A percentile compares a stretch with the other conserved stretches of the same genome.
phyloP scores from a whole-genome alignment of 129 eudicot species.

The Flaveria ramosissima region DNA sequence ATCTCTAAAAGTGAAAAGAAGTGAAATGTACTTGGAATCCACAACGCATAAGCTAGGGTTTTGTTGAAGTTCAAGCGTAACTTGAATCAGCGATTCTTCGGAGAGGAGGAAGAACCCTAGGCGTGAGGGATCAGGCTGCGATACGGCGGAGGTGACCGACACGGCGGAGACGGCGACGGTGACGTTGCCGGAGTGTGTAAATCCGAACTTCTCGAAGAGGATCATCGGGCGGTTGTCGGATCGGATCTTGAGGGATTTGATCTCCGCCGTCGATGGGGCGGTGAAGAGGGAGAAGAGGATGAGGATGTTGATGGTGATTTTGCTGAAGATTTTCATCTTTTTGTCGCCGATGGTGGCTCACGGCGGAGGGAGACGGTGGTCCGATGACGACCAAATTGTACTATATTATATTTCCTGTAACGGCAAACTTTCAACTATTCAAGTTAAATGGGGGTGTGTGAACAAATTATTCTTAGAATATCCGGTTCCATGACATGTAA shows the following conservation, averaged over 20 bases:
- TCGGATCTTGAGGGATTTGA: conserved; percentile 35
- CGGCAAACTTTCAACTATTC: too few species aligned
- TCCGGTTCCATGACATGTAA: too few species aligned
- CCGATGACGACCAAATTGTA: background rate
- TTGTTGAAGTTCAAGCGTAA: conserved; percentile 34
- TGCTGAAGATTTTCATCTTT: background rate
- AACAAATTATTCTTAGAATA: too few species aligned
- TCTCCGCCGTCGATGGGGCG: conserved; percentile 40
- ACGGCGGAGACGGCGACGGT: conserved; percentile 44
- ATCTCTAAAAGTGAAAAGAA: conserved; percentile 46
- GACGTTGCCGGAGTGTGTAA: conserved; percentile 43
- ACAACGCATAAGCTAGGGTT: conserved; percentile 42
- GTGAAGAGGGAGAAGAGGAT: conserved; percentile 14
- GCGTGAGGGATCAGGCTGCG: conserved; percentile 39
- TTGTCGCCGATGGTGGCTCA: background rate
- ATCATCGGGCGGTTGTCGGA: conserved; percentile 52
- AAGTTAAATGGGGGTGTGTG: too few species aligned
- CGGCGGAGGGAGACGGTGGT: background rate
- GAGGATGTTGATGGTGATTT: background rate
- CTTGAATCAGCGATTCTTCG: conserved; percentile 33
- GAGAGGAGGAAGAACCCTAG: conserved; percentile 47
- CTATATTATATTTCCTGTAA: too few species aligned
- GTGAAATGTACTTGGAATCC: conserved; percentile 33
- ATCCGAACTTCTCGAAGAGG: conserved; percentile 57
- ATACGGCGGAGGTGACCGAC: conserved; percentile 36